Evolutionary conservation across 176 grass and related monocot species (phyloP).

Genomic region (Oryza nivara): DNA sequence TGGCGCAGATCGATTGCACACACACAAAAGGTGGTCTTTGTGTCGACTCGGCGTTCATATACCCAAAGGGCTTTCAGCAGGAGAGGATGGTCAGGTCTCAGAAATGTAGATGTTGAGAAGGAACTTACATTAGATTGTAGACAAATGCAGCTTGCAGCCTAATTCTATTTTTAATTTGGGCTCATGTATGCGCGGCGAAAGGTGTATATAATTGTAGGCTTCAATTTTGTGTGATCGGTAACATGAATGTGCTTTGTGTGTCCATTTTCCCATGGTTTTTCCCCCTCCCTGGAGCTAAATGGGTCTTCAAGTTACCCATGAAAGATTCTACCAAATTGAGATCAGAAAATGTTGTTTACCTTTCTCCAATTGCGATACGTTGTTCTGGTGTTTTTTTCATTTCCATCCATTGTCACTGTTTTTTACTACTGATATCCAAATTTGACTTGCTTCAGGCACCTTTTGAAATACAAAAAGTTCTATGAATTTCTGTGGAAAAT

Average conservation of each 20-base stretch:
- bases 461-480: neutral
- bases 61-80: conserved; percentile 61
- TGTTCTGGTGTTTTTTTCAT: neutral
- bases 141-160: conserved; percentile 45
- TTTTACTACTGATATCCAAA: neutral
- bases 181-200: conserved; percentile 43
- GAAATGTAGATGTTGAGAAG: conserved; percentile 47
- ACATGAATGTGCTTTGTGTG: conserved; percentile 20
- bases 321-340: conserved; percentile 23
- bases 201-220: conserved; percentile 48
- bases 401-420: neutral
- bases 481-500: neutral
- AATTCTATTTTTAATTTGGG: conserved; percentile 58
- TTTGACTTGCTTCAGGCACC: no score
- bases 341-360: neutral
- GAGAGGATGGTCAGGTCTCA: conserved; percentile 54
- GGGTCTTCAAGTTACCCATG: conserved; percentile 18
- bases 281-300: conserved; percentile 30
- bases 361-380: neutral
- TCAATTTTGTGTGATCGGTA: conserved; percentile 30
- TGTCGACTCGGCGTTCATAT: conserved; percentile 77
- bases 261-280: conserved; percentile 32
- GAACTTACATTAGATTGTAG: conserved; percentile 37
- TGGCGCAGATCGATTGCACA: conserved; percentile 93
- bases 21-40: conserved; percentile 89